Percentiles rank a stretch among this genome's conserved stretches.
Evolutionary conservation across 805 yeast genomes (phyloP).

Genomic region (Hemisphaericaspora nanyangensis): DNA sequence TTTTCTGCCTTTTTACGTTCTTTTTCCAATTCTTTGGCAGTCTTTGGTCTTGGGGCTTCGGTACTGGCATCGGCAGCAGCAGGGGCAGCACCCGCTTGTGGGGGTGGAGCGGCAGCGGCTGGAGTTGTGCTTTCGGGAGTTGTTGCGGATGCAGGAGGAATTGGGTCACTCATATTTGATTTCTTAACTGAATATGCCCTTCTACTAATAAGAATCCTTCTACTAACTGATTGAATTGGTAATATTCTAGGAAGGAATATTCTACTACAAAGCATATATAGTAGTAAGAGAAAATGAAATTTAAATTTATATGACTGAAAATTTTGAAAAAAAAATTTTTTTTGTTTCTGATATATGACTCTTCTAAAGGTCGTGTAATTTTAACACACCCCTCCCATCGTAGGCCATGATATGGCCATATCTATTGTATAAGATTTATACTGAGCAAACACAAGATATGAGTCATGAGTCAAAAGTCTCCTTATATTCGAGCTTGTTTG

Average conservation of each 20-base stretch:
- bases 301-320: neutral
- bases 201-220: conserved; percentile 2
- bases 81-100: conserved; percentile 4
- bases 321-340: too few species aligned
- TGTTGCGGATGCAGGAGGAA: neutral
- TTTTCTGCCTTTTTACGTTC: conserved; percentile 87
- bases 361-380: too few species aligned
- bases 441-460: too few species aligned
- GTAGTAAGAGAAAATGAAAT: neutral
- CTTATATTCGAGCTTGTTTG: too few species aligned
- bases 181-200: conserved; percentile 1
- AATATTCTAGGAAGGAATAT: conserved; percentile 10
- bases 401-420: too few species aligned
- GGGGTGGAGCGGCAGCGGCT: neutral
- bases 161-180: conserved; percentile 8
- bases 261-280: conserved; percentile 15
- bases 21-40: conserved; percentile 79
- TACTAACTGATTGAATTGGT: conserved; percentile 2
- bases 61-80: conserved; percentile 10
- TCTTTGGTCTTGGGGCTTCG: conserved; percentile 46
- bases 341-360: too few species aligned
- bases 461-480: too few species aligned
- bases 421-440: too few species aligned
- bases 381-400: too few species aligned
- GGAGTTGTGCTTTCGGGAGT: neutral